Evolutionary conservation across 768 basidiomycete species (phyloP).

Genomic region (Trametes punicea): DNA sequence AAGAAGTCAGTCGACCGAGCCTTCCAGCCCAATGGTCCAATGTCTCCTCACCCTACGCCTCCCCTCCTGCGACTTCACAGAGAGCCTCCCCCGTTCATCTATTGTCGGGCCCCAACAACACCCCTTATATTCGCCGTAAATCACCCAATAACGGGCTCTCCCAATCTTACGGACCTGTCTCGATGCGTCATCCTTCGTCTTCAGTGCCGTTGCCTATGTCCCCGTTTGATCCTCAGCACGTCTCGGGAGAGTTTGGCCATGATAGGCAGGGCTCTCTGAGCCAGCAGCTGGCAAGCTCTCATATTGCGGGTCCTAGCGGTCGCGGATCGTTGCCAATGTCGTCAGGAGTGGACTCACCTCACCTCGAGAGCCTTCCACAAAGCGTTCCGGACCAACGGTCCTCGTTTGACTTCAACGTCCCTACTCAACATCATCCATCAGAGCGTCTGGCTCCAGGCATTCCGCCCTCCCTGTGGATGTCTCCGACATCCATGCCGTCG

Average conservation of each 20-base stretch:
- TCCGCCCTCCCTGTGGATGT: constrained; percentile 85
- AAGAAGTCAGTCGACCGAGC: constrained; percentile 21
- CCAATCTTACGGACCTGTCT: constrained; percentile 14
- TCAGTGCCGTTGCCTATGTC: constrained; percentile 19
- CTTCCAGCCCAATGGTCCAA: constrained; percentile 23
- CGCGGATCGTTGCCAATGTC: constrained; percentile 11
- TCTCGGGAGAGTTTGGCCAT: constrained; percentile 17
- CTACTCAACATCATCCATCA: constrained; percentile 31
- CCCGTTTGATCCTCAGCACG: constrained; percentile 15
- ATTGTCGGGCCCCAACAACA: constrained; percentile 19
- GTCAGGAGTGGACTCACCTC: constrained; percentile 16
- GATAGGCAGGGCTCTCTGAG: constrained; percentile 23
- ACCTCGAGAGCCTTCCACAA: constrained; percentile 17
- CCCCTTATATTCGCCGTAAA: constrained; percentile 28
- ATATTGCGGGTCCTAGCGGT: constrained; percentile 9
- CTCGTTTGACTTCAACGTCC: constrained; percentile 27
- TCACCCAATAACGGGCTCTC: constrained; percentile 39
- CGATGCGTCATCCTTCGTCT: constrained; percentile 20
- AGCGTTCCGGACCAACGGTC: constrained; percentile 22
- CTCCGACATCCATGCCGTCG: constrained; percentile 52
- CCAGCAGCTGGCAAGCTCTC: constrained; percentile 16
- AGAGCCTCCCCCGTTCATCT: constrained; percentile 66
- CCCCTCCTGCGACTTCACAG: constrained; percentile 35
- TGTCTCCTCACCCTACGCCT: constrained; percentile 26
- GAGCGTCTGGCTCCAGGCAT: constrained; percentile 55